A percentile compares a stretch with the other conserved stretches of the same genome.
phyloP scores from a whole-genome alignment of 306 rosid species.

The Vicia sativa region DNA sequence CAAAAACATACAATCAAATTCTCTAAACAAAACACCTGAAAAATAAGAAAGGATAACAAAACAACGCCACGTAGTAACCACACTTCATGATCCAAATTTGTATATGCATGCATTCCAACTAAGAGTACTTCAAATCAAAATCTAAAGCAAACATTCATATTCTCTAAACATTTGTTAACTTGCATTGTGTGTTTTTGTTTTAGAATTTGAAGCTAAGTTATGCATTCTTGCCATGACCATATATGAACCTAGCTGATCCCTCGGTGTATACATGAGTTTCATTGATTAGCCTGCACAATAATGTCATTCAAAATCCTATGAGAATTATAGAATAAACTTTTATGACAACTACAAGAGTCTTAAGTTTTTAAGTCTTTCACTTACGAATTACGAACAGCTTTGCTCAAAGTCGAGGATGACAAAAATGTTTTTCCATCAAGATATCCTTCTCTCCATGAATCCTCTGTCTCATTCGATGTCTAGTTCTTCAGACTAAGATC shows the following conservation, averaged over 20 bases:
- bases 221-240: conserved; percentile 75
- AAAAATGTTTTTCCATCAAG: conserved; percentile 89
- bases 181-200: conserved; percentile 45
- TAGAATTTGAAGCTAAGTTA: conserved; percentile 48
- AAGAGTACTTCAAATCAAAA: too few species aligned
- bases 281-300: conserved; percentile 64
- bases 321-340: neutral
- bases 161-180: too few species aligned
- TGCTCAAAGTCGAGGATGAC: conserved; percentile 88
- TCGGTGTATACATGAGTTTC: conserved; percentile 94
- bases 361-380: conserved; percentile 12
- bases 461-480: conserved; percentile 73
- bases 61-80: too few species aligned
- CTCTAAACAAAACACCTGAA: too few species aligned
- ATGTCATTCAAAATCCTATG: conserved; percentile 11
- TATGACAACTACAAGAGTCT: too few species aligned
- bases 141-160: too few species aligned
- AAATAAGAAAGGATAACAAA: too few species aligned
- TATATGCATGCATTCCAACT: too few species aligned
- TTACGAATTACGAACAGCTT: conserved; percentile 87
- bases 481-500: conserved; percentile 70
- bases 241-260: conserved; percentile 88
- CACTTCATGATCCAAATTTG: too few species aligned
- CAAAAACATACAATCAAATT: too few species aligned
- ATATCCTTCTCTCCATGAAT: conserved; percentile 75